Base-by-base conservation (phyloP, 306 rosid genomes). In the Lathyrus sativus region DNA sequence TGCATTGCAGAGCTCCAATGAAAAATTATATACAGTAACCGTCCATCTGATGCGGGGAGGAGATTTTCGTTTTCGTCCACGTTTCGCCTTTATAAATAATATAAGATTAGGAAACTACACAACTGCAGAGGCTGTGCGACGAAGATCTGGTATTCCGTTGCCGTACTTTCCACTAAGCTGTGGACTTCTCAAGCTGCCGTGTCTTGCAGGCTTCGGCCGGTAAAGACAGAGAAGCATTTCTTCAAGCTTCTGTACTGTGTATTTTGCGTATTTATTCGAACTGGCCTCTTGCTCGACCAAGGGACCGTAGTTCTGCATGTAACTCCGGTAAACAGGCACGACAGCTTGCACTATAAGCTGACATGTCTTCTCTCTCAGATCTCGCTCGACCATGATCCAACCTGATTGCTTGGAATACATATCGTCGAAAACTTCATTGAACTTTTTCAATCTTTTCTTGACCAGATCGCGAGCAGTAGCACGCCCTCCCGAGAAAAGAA, bases 381-480 rank as follows among this genome's bases (percentile, higher is more conserved):
- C 97, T 46, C 79, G 86, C 14, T 89, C 97, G 6, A 74, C 62
- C 73, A 91, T 63, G 70, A 87, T 62, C 99, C 99, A 95, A 49
- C 64, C 68, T 3, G 91, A 91, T 65, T 91, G 99, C 85, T 78
- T 82, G 49, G 77, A 55, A 65, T 72, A 86, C 97, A 95, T 88
- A 65, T 85, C 97, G 73, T 95, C 97, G 5, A 95, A 88, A 66
- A 76, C 84, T 79, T 90, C 97, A 59, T 90, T 93, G 85, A 93
- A 93, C 44, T 82, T 86, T 77, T 88, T 90, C 69, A 93, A 79
- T 80, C 97, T 89, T 82, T 95, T 85, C 87, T 95, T 95, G 73
- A 95, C 99, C 43, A 95, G 92, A 79, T 91, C 99, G 18, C 99
- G 99, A 19, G 99, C 99, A 45, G 99, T 95, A 35, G 99, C 99